Conservation (phyloP, 2,329 filamentous ascomycete genomes). For the Aplosporella prunicola region DNA sequence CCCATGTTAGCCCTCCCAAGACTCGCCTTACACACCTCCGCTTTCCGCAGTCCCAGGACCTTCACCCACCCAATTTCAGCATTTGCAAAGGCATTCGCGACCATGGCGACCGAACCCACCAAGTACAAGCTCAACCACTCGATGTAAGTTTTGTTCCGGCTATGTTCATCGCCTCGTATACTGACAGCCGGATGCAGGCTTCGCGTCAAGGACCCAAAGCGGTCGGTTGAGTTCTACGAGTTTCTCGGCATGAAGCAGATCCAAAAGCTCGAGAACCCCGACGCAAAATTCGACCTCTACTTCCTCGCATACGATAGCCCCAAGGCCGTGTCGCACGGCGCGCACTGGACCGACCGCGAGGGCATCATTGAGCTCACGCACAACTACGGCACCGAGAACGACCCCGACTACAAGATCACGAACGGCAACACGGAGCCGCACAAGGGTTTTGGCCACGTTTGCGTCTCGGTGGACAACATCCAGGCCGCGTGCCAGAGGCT, state of each 20-base stretch:
- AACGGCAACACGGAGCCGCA: constrained; percentile 89
- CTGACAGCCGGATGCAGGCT: constrained; percentile 47
- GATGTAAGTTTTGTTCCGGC: constrained; percentile 28
- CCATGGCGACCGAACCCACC: constrained; percentile 47
- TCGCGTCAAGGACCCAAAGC: constrained; percentile 87
- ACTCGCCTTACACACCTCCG: no score
- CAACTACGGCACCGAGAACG: constrained; percentile 81
- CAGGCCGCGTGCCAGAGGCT: constrained; percentile 83
- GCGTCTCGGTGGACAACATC: constrained; percentile 58
- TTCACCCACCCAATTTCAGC: constrained; percentile 10
- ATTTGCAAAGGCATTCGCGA: constrained; percentile 30
- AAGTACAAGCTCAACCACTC: constrained; percentile 58
- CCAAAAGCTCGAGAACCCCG: constrained; percentile 70
- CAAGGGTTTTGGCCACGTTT: constrained; percentile 76
- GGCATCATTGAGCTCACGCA: constrained; percentile 80
- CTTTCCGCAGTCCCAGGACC: no score
- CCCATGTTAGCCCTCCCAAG: no score
- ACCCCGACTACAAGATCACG: constrained; percentile 67
- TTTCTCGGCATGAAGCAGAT: constrained; percentile 80
- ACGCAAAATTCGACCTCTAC: constrained; percentile 90
- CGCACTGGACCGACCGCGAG: constrained; percentile 71
- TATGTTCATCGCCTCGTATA: constrained; percentile 1
- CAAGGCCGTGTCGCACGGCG: constrained; percentile 61
- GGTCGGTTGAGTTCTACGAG: constrained; percentile 80
- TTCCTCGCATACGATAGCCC: constrained; percentile 84